A percentile compares a stretch with the other conserved stretches of the same genome.
phyloP scores from a whole-genome alignment of 1,284 basidiomycete species.

The Irpex sp. region DNA sequence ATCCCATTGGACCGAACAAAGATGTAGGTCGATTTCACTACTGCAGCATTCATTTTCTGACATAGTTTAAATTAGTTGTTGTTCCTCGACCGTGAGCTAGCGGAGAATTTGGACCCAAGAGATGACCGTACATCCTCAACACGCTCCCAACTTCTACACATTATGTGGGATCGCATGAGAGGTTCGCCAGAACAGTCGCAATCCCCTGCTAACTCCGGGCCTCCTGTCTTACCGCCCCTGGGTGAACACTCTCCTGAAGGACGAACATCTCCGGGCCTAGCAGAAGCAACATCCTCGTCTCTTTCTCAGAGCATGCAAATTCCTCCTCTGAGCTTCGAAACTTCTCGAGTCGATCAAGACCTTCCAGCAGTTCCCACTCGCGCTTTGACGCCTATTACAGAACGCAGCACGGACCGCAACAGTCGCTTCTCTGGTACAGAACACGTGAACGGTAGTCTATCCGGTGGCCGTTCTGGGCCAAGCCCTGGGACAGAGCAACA shows the following conservation, averaged over 20 bases:
- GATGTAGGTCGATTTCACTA: constrained; percentile 49
- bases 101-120: constrained; percentile 76
- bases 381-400: constrained; percentile 31
- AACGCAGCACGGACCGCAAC: constrained; percentile 22
- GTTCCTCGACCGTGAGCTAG: constrained; percentile 86
- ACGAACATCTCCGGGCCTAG: not conserved
- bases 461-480: not conserved
- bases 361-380: constrained; percentile 17
- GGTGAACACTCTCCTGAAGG: constrained; percentile 8
- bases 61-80: constrained; percentile 49
- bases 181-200: constrained; percentile 24
- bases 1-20: constrained; percentile 71
- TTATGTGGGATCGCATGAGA: constrained; percentile 67
- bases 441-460: not conserved
- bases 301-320: constrained; percentile 24
- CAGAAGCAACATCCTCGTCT: not conserved
- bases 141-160: constrained; percentile 57
- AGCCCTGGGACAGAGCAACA: not conserved
- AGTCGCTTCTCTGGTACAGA: constrained; percentile 20
- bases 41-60: constrained; percentile 2
- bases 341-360: constrained; percentile 4
- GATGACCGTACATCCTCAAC: constrained; percentile 74
- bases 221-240: constrained; percentile 26
- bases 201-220: constrained; percentile 12
- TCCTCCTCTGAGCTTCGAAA: constrained; percentile 31